Percentiles rank a stretch among this genome's conserved stretches.
These are phyloP conservation scores for Nicotiana benthamiana DNA, from an alignment of 257 asterid genomes.

Conservation along the genomic window DNA sequence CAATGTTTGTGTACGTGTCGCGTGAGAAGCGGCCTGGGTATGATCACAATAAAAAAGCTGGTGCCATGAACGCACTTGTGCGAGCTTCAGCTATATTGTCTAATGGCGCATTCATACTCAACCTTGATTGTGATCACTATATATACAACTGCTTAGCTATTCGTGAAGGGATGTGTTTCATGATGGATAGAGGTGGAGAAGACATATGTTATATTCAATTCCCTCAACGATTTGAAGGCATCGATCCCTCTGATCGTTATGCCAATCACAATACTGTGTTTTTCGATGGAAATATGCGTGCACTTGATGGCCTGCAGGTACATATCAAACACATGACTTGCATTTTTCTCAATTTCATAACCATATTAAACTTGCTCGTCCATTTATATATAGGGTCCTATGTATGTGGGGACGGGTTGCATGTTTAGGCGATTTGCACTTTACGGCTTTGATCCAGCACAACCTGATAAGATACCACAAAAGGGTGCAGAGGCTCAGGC, in stretches of 20 bases:
- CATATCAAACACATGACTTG: background rate
- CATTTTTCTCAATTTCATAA: background rate
- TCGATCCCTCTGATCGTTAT: conserved; percentile 40
- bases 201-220: conserved; percentile 35
- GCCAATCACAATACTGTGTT: conserved; percentile 39
- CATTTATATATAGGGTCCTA: conserved; percentile 24
- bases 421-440: conserved; percentile 37
- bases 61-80: conserved; percentile 38
- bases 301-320: conserved; percentile 38
- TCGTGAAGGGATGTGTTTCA: conserved; percentile 45
- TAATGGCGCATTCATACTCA: conserved; percentile 38
- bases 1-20: conserved; percentile 35
- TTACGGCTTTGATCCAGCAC: conserved; percentile 35
- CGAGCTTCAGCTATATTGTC: conserved; percentile 34
- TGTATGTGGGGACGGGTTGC: conserved; percentile 36
- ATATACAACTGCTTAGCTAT: conserved; percentile 21
- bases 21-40: conserved; percentile 39
- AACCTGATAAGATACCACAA: background rate
- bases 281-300: conserved; percentile 41
- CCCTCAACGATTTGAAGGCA: conserved; percentile 43
- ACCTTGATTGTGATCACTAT: conserved; percentile 37
- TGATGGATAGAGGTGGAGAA: conserved; percentile 45
- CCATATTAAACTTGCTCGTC: background rate
- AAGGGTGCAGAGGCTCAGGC: conserved; percentile 19
- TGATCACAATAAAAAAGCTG: conserved; percentile 39